These are phyloP conservation scores for Pichiaceae sp. DNA, from an alignment of 1,139 yeast species.

Conservation along the genomic window DNA sequence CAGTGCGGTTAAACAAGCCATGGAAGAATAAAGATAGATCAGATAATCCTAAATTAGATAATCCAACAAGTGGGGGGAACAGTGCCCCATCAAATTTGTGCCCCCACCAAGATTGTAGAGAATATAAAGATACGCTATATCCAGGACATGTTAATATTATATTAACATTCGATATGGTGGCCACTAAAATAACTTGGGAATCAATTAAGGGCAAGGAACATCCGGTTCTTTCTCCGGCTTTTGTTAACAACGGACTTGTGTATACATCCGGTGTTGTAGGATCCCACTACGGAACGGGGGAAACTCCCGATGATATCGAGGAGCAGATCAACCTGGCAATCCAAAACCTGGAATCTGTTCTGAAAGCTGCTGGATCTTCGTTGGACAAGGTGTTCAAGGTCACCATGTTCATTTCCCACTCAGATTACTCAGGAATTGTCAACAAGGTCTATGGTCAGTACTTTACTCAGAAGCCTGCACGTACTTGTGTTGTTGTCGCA, in stretches of 20 bases:
- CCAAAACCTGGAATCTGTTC: conserved; percentile 32
- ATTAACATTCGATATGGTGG: conserved; percentile 14
- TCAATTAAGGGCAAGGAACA: conserved; percentile 29
- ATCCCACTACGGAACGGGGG: conserved; percentile 27
- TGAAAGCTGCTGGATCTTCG: conserved; percentile 32
- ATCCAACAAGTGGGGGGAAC: no score
- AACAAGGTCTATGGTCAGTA: conserved; percentile 28
- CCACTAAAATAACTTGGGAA: conserved; percentile 32
- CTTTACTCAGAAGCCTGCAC: conserved; percentile 31
- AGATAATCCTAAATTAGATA: no score
- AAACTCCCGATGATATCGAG: conserved; percentile 30
- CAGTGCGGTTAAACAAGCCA: neutral
- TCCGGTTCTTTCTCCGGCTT: conserved; percentile 35
- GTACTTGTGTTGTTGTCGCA: conserved; percentile 29
- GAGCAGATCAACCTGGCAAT: conserved; percentile 36
- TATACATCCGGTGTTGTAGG: conserved; percentile 38
- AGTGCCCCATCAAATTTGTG: no score
- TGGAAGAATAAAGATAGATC: no score
- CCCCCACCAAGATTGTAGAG: no score
- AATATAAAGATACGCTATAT: no score
- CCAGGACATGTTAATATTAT: no score
- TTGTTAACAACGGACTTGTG: conserved; percentile 39
- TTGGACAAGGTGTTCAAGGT: conserved; percentile 30
- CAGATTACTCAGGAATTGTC: conserved; percentile 25
- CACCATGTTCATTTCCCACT: conserved; percentile 29